These are phyloP conservation scores for Clavispora santaluciae DNA, from an alignment of 805 yeast species.

Conservation along the genomic window DNA sequence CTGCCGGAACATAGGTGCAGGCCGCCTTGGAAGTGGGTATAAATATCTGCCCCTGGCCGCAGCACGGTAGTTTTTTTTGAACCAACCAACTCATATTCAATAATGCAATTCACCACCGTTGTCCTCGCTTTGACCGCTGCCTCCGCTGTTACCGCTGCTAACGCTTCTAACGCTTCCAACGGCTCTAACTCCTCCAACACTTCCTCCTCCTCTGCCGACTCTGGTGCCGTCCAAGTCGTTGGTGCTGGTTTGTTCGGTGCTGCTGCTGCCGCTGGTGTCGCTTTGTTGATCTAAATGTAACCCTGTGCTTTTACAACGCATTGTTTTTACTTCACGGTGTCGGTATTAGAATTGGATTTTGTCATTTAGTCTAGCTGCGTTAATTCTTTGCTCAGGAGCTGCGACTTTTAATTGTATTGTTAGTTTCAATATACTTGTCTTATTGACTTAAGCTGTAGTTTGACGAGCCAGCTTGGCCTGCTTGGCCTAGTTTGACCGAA, in stretches of 20 bases:
- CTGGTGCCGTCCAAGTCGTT: constrained; percentile 31
- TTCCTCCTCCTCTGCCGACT: constrained; percentile 22
- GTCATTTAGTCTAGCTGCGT: constrained; percentile 7
- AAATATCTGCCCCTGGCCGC: not conserved
- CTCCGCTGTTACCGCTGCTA: constrained; percentile 34
- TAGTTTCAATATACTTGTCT: not conserved
- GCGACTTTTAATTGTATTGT: not conserved
- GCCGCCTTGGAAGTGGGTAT: not conserved
- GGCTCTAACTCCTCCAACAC: constrained; percentile 9
- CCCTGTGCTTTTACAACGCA: constrained; percentile 1
- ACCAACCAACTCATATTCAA: constrained; percentile 1
- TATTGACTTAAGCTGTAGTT: not conserved
- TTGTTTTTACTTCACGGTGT: constrained; percentile 6
- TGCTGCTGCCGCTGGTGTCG: constrained; percentile 30
- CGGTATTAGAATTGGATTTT: constrained; percentile 6
- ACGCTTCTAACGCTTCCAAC: constrained; percentile 21
- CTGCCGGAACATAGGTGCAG: not conserved
- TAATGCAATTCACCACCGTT: constrained; percentile 38
- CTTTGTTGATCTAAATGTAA: constrained; percentile 32
- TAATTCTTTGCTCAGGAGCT: constrained; percentile 2
- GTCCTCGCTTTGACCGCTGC: constrained; percentile 35
- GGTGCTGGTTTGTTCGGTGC: constrained; percentile 28
- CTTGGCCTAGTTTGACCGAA: too few relatives aligned
- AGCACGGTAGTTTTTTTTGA: not conserved
- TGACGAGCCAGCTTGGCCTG: not conserved